Conservation (phyloP, 768 basidiomycete genomes). For the Psilocybe sp. region DNA sequence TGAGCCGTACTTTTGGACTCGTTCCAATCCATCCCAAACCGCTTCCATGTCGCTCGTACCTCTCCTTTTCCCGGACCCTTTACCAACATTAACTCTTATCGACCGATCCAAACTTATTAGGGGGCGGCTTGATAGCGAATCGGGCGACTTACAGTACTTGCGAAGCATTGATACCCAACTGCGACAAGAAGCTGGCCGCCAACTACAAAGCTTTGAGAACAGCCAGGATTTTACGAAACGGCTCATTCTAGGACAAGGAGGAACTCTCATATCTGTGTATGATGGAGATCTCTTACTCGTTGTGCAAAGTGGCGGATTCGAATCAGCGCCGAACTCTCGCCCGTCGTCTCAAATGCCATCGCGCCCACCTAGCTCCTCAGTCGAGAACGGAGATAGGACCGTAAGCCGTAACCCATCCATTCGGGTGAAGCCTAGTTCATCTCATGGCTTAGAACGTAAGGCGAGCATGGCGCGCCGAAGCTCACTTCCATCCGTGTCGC, state of each 20-base stretch:
- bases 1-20: constrained; percentile 75
- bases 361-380: constrained; percentile 65
- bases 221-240: constrained; percentile 30
- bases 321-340: constrained; percentile 45
- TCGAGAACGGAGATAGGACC: constrained; percentile 41
- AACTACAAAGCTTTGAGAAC: constrained; percentile 28
- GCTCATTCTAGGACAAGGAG: constrained; percentile 47
- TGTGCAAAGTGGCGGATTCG: constrained; percentile 53
- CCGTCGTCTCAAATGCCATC: constrained; percentile 60
- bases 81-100: constrained; percentile 65
- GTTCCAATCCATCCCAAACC: constrained; percentile 30
- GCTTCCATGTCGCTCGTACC: constrained; percentile 65
- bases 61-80: constrained; percentile 71
- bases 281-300: constrained; percentile 73
- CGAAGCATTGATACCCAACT: constrained; percentile 48
- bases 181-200: constrained; percentile 32
- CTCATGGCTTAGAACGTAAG: constrained; percentile 73
- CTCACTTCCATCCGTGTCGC: constrained; percentile 76
- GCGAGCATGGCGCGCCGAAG: constrained; percentile 70
- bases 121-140: constrained; percentile 67
- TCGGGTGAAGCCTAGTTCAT: constrained; percentile 69
- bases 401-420: constrained; percentile 69
- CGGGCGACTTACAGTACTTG: constrained; percentile 59
- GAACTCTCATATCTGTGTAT: constrained; percentile 71
- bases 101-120: constrained; percentile 65